Evolutionary conservation across 1,284 basidiomycete genomes (phyloP).

Genomic region (Malassezia dermatis): DNA sequence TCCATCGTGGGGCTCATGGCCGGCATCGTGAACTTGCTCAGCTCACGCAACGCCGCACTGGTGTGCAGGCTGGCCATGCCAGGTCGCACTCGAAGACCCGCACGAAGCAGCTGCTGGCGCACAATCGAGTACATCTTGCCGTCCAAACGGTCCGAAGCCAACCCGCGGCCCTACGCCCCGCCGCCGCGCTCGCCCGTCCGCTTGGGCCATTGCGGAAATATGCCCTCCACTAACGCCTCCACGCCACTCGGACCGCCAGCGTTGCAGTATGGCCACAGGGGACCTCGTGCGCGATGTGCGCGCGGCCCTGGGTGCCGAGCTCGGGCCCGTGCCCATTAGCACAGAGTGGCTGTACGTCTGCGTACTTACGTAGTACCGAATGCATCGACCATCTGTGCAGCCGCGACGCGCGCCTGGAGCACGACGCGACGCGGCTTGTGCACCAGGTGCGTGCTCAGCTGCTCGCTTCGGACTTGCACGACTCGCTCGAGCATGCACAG

Average conservation of each 20-base stretch:
- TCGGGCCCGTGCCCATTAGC: slow-evolving; percentile 5
- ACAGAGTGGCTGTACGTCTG: slow-evolving; percentile 10
- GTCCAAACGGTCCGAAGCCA: not conserved
- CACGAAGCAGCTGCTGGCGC: slow-evolving; percentile 8
- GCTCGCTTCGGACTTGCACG: slow-evolving; percentile 6
- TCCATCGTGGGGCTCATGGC: slow-evolving; percentile 99
- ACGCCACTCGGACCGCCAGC: not conserved
- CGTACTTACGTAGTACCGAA: slow-evolving; percentile 3
- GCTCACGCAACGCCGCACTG: slow-evolving; percentile 63
- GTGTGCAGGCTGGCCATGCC: slow-evolving; percentile 12
- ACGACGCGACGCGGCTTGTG: not conserved
- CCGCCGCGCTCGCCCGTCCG: not conserved
- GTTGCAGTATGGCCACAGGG: not conserved
- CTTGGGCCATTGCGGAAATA: slow-evolving; percentile 5
- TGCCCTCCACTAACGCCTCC: not conserved
- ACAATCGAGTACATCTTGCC: slow-evolving; percentile 8
- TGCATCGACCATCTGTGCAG: slow-evolving; percentile 8
- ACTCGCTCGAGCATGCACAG: slow-evolving; percentile 7
- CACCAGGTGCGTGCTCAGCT: slow-evolving; percentile 8
- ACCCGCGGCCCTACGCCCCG: not conserved
- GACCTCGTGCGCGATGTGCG: not conserved
- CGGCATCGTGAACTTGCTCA: slow-evolving; percentile 88
- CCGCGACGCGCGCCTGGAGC: not conserved
- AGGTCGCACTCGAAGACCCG: not conserved
- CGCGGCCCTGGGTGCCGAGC: not conserved